Conservation (phyloP, 805 yeast species). For the Blastobotrys mokoenaii region DNA sequence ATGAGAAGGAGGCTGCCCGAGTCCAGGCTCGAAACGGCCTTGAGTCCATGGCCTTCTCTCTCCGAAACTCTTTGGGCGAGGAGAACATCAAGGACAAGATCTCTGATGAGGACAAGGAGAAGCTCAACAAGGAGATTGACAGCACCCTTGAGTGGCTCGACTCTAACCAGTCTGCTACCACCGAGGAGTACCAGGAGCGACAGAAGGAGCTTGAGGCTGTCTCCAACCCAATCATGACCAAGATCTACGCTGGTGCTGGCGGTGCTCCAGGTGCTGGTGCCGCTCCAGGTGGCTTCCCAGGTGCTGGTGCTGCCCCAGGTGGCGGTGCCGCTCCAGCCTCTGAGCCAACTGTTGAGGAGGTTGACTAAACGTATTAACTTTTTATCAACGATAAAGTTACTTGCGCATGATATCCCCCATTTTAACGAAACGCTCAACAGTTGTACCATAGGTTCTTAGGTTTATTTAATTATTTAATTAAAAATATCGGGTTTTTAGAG, state of each 20-base stretch:
- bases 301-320: constrained; percentile 37
- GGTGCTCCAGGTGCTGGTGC: constrained; percentile 67
- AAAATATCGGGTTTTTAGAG: too few relatives aligned
- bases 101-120: constrained; percentile 57
- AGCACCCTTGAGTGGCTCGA: constrained; percentile 90
- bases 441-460: too few relatives aligned
- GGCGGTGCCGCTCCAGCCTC: constrained; percentile 30
- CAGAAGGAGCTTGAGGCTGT: constrained; percentile 93
- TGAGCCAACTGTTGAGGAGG: constrained; percentile 56
- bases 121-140: constrained; percentile 69
- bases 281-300: constrained; percentile 56
- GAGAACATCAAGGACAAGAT: constrained; percentile 71
- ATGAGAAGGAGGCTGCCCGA: constrained; percentile 89
- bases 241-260: constrained; percentile 88
- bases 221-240: constrained; percentile 95
- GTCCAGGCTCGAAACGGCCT: constrained; percentile 89
- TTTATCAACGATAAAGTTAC: neutral
- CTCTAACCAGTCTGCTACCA: constrained; percentile 82
- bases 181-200: constrained; percentile 85
- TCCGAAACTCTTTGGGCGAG: constrained; percentile 75
- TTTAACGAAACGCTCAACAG: too few relatives aligned
- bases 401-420: too few relatives aligned
- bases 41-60: constrained; percentile 90
- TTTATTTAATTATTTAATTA: too few relatives aligned
- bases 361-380: constrained; percentile 17